These are phyloP conservation scores for Phylloboletellus chloephorus DNA, from an alignment of 1,284 basidiomycete species.

Conservation along the genomic window DNA sequence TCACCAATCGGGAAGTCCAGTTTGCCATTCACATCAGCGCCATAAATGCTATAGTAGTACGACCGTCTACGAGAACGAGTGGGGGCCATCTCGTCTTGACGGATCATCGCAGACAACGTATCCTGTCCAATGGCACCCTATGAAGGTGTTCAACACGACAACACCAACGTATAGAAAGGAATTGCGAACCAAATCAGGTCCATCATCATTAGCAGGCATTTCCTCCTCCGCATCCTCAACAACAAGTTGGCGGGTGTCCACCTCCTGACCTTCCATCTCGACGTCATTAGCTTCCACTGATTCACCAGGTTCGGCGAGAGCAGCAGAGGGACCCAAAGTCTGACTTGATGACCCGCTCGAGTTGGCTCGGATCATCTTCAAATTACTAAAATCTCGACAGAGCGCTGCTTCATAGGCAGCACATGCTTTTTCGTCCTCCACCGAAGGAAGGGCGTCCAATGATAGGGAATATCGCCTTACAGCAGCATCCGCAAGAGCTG, in stretches of 20 bases:
- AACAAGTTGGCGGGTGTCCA: slow-evolving; percentile 20
- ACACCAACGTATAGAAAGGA: slow-evolving; percentile 2
- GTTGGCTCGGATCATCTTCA: slow-evolving; percentile 25
- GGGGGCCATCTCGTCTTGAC: slow-evolving; percentile 62
- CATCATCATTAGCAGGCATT: slow-evolving; percentile 10
- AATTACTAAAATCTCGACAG: slow-evolving; percentile 42
- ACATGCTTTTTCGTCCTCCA: slow-evolving; percentile 43
- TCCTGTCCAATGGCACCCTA: slow-evolving; percentile 64
- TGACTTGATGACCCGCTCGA: slow-evolving; percentile 19
- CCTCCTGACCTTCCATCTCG: slow-evolving; percentile 19
- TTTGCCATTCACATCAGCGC: slow-evolving; percentile 41
- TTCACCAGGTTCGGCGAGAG: slow-evolving; percentile 9
- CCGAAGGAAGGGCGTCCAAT: slow-evolving; percentile 49
- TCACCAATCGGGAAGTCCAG: slow-evolving; percentile 51
- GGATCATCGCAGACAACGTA: slow-evolving; percentile 60
- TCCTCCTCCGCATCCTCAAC: slow-evolving; percentile 25
- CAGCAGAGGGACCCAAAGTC: slow-evolving; percentile 1
- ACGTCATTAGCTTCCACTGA: slow-evolving; percentile 8
- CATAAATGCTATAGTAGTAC: slow-evolving; percentile 41
- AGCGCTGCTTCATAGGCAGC: slow-evolving; percentile 42
- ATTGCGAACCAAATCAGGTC: slow-evolving; percentile 32
- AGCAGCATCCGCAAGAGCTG: slow-evolving; percentile 40
- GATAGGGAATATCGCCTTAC: slow-evolving; percentile 46
- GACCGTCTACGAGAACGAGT: slow-evolving; percentile 49
- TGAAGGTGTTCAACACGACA: slow-evolving; percentile 11